Evolutionary conservation across 345 rosid genomes (phyloP).

Genomic region (Physaria fendleri): DNA sequence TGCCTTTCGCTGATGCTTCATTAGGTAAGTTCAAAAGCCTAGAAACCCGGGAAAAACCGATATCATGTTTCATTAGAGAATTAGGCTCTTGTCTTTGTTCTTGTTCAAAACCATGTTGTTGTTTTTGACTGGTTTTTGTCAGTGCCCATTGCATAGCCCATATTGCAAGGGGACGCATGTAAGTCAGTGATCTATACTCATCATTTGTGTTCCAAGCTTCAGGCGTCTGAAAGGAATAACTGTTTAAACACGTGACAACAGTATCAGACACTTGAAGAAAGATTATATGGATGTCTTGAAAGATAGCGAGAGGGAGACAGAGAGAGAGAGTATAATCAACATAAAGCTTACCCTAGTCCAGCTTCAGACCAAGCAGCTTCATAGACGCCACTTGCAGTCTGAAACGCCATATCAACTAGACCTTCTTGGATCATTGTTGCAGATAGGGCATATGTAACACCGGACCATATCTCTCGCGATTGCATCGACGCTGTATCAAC

Average conservation of each 20-base stretch:
- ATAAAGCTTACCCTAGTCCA: constrained; percentile 66
- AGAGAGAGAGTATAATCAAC: neutral
- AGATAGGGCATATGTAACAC: constrained; percentile 87
- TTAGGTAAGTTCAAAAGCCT: constrained; percentile 57
- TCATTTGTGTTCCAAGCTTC: constrained; percentile 72
- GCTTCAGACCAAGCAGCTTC: constrained; percentile 80
- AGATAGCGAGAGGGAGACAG: no score
- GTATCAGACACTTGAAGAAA: neutral
- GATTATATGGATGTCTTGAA: no score
- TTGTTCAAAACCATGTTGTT: constrained; percentile 25
- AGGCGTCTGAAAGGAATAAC: constrained; percentile 88
- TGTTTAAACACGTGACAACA: constrained; percentile 24
- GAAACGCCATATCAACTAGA: constrained; percentile 59
- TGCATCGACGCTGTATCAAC: constrained; percentile 77
- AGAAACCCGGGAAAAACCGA: constrained; percentile 59
- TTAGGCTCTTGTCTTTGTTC: constrained; percentile 34
- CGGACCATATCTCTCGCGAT: constrained; percentile 92
- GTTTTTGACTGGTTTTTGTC: constrained; percentile 32
- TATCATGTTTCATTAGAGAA: constrained; percentile 34
- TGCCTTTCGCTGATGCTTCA: constrained; percentile 33
- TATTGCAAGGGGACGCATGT: constrained; percentile 89
- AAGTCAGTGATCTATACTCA: constrained; percentile 56
- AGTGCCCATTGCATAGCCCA: constrained; percentile 99
- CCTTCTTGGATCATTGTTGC: constrained; percentile 91
- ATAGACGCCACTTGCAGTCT: constrained; percentile 66